Evolutionary conservation across 495 filamentous ascomycete genomes (phyloP), one percentile per base, ranked within the genome.

Genomic region (Aspergillus panamensis): DNA sequence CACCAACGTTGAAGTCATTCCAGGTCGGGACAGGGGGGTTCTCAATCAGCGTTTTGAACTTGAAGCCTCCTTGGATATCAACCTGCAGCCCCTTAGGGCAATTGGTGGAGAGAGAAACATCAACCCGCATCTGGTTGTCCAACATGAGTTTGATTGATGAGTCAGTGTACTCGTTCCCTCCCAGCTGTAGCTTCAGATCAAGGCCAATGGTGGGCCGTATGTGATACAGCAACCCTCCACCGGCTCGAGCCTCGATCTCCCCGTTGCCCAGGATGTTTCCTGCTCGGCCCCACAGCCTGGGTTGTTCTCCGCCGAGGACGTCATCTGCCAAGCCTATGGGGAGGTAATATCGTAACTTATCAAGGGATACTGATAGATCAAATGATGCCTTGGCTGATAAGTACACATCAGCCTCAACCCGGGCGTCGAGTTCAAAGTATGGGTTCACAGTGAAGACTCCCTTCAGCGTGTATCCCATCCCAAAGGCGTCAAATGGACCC

Each of bases 371-470:
- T 21, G 44, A 9, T 20, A 48, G 13, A 3, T 48, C 44, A 49
- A 32, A 8, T 14, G 51, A 44, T 3, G 51, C 51, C 20, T 32
- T 4, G 5, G 51, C 51, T 14, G 51, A 42, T 2, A 54, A 5
- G n/a, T 31, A 31, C 7, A 29, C 39, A 6, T 42, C 37, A 8
- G 51, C 51, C 20, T 54, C 33, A n/a, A 54, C 3, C 7, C 37
- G 51, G 14, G 39, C 39, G 16, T 54, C 51, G 3, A 54, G 9
- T n/a, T 9, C 6, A 40, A 43, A 54, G 16, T 54, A 54, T 8
- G 51, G 51, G n/a, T 54, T 45, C 7, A 54, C 32, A 6, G 3
- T 54, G n/a, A 54, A 45, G 19, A 54, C 44, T 5, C 37, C 51
- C 39, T 54, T 54, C 17, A 54, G 21, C 8, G 8, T 25, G 16